Evolutionary conservation across 345 rosid genomes (phyloP).

Genomic region (Dimocarpus longan): DNA sequence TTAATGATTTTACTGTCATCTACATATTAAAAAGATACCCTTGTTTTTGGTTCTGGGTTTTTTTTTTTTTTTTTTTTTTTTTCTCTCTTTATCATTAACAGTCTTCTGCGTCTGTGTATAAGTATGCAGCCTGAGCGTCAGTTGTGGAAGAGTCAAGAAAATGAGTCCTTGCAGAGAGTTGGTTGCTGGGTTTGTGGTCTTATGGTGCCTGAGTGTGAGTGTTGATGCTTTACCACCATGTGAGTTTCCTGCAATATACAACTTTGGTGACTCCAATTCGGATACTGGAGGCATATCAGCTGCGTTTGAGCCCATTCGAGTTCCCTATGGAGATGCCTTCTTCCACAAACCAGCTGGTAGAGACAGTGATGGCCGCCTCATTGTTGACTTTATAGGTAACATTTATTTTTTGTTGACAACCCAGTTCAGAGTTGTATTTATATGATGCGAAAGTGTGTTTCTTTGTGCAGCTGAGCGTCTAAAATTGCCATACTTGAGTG

Average conservation of each 20-base stretch:
- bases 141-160: background rate
- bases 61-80: too few relatives aligned
- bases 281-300: slow-evolving; percentile 88
- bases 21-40: too few relatives aligned
- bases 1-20: too few relatives aligned
- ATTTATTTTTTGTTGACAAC: background rate
- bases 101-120: background rate
- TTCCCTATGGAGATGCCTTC: slow-evolving; percentile 64
- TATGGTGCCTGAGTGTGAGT: slow-evolving; percentile 34
- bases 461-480: slow-evolving; percentile 71
- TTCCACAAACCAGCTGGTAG: slow-evolving; percentile 71
- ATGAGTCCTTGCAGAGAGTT: slow-evolving; percentile 32
- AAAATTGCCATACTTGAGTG: slow-evolving; percentile 75
- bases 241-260: slow-evolving; percentile 72
- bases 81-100: background rate
- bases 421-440: slow-evolving; percentile 6
- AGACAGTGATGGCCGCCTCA: slow-evolving; percentile 79
- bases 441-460: background rate
- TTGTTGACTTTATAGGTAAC: slow-evolving; percentile 79
- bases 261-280: slow-evolving; percentile 89
- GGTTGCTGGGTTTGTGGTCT: slow-evolving; percentile 32
- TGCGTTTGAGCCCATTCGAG: slow-evolving; percentile 62
- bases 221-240: slow-evolving; percentile 39
- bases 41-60: too few relatives aligned
- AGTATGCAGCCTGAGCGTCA: background rate